Evolutionary conservation across 495 filamentous ascomycete species (phyloP), one percentile per base, ranked within the genome.

Genomic region (Chaetomium fimeti): DNA sequence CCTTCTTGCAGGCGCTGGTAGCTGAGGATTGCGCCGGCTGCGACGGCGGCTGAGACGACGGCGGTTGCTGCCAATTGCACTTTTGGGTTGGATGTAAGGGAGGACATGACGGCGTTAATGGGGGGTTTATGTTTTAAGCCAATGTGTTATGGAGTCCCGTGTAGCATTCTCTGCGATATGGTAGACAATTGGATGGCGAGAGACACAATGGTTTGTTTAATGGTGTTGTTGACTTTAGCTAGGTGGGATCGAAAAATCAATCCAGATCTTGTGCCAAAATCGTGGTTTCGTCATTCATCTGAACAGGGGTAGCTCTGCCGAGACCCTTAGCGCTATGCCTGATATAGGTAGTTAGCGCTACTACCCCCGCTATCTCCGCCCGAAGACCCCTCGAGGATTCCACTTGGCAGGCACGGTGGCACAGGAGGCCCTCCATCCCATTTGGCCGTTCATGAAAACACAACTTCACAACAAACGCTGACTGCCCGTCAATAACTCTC

Each of bases 11-110:
- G 79, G 60, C 82, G 81, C 70, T 94, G 91, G 67, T 87, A 89
- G 49, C 88, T 85, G 57, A 91, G 78, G 43, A 96, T 87, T 13
- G 85, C 81, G 45, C 84, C 81, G 12, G 89, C 91, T 29, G 91
- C 90, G 32, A 90, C 83, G 42, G 86, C 85, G 25, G 89, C 91
- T 0, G 90, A 93, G 6, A 90, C 76, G 7, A 92, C 77, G 6
- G 91, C 91, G 0, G 90, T 91, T 18, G 89, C 85, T 24, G 85
- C 87, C 56, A 96, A 82, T 75, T 93, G 92, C 3, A 78, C 52
- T 51, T 77, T 77, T 49, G 74, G 64, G 67, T 70, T 77, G 51
- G 71, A 66, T 8, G 71, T 68, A 43, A 80, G 69, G 61, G 77
- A 78, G 24, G 76, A 42, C 78, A 80, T 80, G 55, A 45, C 69